Percentiles rank a stretch among this genome's conserved stretches.
Evolutionary conservation across 176 grass and related monocot genomes (phyloP).

Genomic region (Guadua angustifolia): DNA sequence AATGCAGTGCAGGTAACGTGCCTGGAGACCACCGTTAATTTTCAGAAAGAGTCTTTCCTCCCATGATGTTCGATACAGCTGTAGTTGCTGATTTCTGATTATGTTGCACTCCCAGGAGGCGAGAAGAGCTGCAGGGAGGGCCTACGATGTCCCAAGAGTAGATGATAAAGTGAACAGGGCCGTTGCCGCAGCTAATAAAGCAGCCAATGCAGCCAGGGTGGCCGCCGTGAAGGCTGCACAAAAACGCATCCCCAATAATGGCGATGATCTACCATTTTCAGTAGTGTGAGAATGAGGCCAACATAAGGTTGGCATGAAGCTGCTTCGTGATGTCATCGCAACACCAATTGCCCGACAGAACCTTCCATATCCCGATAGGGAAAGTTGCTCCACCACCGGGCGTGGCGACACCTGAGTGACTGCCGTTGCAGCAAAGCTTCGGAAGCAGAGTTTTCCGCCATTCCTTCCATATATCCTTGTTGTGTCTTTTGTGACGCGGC

Average conservation of each 20-base stretch:
- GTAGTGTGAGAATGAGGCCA: constrained; percentile 62
- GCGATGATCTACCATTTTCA: constrained; percentile 59
- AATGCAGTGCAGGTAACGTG: constrained; percentile 87
- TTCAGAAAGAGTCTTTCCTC: constrained; percentile 14
- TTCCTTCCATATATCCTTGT: constrained; percentile 56
- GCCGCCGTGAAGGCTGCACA: constrained; percentile 93
- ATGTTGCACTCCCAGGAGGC: constrained; percentile 71
- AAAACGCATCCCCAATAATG: constrained; percentile 63
- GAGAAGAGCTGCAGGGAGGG: constrained; percentile 84
- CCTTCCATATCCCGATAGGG: constrained; percentile 40
- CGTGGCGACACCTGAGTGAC: constrained; percentile 40
- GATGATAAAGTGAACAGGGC: constrained; percentile 91
- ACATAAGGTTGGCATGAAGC: constrained; percentile 47
- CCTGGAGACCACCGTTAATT: neutral
- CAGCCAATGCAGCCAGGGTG: constrained; percentile 95
- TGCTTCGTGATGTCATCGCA: constrained; percentile 55
- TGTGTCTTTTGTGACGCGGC: constrained; percentile 49
- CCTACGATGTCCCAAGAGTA: constrained; percentile 78
- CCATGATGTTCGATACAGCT: constrained; percentile 9
- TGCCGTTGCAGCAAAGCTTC: constrained; percentile 45
- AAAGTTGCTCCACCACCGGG: constrained; percentile 44
- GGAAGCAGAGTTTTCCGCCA: constrained; percentile 42
- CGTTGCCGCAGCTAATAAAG: constrained; percentile 82
- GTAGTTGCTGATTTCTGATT: constrained; percentile 36
- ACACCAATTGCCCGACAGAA: constrained; percentile 46